Percentiles rank a stretch among this genome's conserved stretches.
Evolutionary conservation across 2,329 filamentous ascomycete genomes (phyloP).

Genomic region (Aureobasidium sp.): DNA sequence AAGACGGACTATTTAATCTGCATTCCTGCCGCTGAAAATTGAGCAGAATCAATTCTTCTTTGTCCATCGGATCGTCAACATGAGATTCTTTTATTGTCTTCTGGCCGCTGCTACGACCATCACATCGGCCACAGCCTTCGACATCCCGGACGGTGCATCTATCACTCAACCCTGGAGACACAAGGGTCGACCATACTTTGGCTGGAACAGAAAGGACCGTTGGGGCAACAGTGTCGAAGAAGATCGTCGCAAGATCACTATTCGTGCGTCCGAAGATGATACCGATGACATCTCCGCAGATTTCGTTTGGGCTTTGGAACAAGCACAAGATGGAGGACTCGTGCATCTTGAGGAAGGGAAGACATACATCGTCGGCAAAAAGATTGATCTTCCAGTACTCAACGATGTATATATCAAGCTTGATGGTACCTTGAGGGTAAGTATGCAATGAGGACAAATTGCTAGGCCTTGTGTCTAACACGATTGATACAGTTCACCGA

Average conservation of each 20-base stretch:
- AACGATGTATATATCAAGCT: conserved; percentile 52
- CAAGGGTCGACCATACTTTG: neutral
- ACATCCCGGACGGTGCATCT: neutral
- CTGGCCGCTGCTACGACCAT: neutral
- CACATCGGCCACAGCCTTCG: neutral
- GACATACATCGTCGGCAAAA: conserved; percentile 53
- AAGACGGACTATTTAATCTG: neutral
- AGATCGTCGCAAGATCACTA: conserved; percentile 9
- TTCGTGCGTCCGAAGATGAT: conserved; percentile 47
- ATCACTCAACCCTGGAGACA: neutral
- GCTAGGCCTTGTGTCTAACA: neutral
- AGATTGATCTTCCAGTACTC: conserved; percentile 52
- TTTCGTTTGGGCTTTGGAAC: conserved; percentile 47
- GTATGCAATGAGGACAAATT: neutral
- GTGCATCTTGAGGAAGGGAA: conserved; percentile 47
- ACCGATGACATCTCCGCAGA: conserved; percentile 51
- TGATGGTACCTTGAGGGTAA: conserved; percentile 49
- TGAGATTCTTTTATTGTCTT: neutral
- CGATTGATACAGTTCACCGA: conserved; percentile 34
- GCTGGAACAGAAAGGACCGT: neutral
- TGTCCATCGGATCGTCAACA: neutral
- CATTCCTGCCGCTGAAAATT: too few species aligned
- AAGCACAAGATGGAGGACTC: conserved; percentile 53
- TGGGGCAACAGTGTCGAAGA: conserved; percentile 11
- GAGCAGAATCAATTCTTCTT: too few species aligned